Percentiles rank a stretch among this genome's conserved stretches.
phyloP scores from a whole-genome alignment of 106 monocot species.

The Acanthochlamys bracteata region DNA sequence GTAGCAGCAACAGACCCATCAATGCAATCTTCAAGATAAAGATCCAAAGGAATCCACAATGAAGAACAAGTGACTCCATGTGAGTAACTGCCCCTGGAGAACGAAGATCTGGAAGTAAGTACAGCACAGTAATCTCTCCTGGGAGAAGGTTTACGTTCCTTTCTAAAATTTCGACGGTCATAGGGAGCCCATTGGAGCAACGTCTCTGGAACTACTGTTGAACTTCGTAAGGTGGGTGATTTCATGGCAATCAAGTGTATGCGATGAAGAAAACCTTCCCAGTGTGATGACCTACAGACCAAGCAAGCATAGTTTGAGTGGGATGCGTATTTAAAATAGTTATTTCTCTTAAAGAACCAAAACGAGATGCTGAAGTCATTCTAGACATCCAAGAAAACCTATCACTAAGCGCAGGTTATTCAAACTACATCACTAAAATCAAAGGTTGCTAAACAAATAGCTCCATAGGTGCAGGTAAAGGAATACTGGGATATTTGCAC shows the following conservation, averaged over 20 bases:
- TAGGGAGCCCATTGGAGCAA: conserved; percentile 31
- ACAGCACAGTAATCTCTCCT: conserved; percentile 20
- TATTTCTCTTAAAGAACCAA: too few relatives aligned
- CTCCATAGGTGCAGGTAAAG: too few relatives aligned
- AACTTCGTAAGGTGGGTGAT: conserved; percentile 50
- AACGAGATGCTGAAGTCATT: too few relatives aligned
- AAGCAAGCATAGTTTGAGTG: neutral
- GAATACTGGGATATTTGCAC: too few relatives aligned
- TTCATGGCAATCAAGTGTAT: conserved; percentile 57
- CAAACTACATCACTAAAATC: too few relatives aligned
- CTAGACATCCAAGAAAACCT: too few relatives aligned
- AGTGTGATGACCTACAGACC: conserved; percentile 55
- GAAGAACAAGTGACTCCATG: conserved; percentile 53
- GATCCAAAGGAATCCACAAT: conserved; percentile 85
- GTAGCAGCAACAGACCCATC: conserved; percentile 84
- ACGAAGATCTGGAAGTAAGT: conserved; percentile 29
- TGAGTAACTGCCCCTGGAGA: conserved; percentile 31
- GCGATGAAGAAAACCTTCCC: conserved; percentile 45
- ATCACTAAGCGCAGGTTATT: too few relatives aligned
- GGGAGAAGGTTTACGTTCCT: conserved; percentile 28
- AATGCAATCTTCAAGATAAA: conserved; percentile 89
- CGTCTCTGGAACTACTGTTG: conserved; percentile 33
- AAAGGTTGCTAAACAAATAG: too few relatives aligned
- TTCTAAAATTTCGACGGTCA: conserved; percentile 9
- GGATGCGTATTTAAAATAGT: neutral